Evolutionary conservation across 306 rosid species (phyloP), one percentile per base, ranked within the genome.

Genomic region (Castanopsis chinensis): DNA sequence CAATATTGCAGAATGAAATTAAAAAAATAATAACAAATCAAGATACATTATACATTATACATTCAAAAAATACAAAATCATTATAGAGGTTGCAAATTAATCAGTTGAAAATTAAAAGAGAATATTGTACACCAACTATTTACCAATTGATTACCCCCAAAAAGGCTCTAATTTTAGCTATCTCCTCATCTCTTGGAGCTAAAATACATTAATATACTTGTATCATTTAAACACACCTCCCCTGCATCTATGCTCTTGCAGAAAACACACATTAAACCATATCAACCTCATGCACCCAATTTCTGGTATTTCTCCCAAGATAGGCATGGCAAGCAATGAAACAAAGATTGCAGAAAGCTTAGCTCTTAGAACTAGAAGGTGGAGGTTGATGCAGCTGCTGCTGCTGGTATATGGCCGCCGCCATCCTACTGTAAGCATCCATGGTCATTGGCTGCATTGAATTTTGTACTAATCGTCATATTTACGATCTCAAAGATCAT

Each of bases 321-420:
- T 30, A n/a, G 15, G 52, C 53, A 6, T 37, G 20, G 72, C 52
- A 68, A 68, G 72, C 25, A 68, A 35, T 49, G 20, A 33, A 15
- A 13, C 52, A 1, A 4, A 9, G 1, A 35, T 7, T 43, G 18
- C 32, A 73, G 58, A 28, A 12, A 18, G 61, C 76, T 90, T 87
- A 92, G 78, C 71, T 84, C 87, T 91, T 95, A 20, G 97, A 84
- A 68, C 76, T 87, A 13, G 91, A 76, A 74, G 85, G 80, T 9
- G 90, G 86, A 59, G 84, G 90, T 79, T 89, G 96, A 19, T 91
- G 94, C 72, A 91, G 69, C 74, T 93, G 99, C 9, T 93, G 98
- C 74, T 93, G 99, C 9, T 93, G 98, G 81, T 89, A 93, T 88
- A 90, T 85, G 33, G 93, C 91, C 4, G 90, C 92, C 81, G 90